Base-by-base conservation (phyloP, 768 basidiomycete species). In the Termitomyces titanicus region DNA sequence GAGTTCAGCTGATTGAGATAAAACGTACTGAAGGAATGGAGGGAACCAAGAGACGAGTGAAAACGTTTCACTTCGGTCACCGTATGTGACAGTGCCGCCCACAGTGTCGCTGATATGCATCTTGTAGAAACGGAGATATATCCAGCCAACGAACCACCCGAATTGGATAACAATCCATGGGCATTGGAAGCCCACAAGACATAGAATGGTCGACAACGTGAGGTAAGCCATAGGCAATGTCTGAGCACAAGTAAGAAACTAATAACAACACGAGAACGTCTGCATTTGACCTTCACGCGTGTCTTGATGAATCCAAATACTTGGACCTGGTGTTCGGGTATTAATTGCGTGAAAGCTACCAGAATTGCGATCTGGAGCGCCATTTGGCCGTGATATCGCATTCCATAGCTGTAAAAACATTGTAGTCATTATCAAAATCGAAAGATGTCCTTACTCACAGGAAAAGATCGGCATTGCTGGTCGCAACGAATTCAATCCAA, bases 301-400 rank as follows among this genome's bases (percentile, higher is more conserved):
- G 89, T 80, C 70, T 85, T 92, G 60, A 93, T 65, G 44, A 92
- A 72, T 33, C 94, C 94, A 56, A 98, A 77, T 17, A 98, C 66
- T 69, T 98, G 97, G 13, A 99, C 86, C 71, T 98, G 96, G 65
- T 99, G 95, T 71, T 99, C 97, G 31, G 96, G 96, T 62, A 98
- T 98, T 52, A 97, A 72, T 70, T 99, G 97, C 3, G 95, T 98
- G 72, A 98, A 98, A 6, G 95, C 96, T 52, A 99, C 97, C 34
- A 99, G 77, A 58, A 95, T 77, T 2, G 87, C 88, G 48, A 86
- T 87, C 64, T 97, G 92, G 18, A 99, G 77, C 5, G 92, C 89
- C 81, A 90, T 93, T 71, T 94, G 89, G 40, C 97, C 97, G 64
- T 91, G 93, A 67, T 96, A 97, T 43, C 82, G 77, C 81, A 92